These are phyloP conservation scores for Blastomyces emzantsi DNA, from an alignment of 2,329 filamentous ascomycete genomes.

Conservation along the genomic window DNA sequence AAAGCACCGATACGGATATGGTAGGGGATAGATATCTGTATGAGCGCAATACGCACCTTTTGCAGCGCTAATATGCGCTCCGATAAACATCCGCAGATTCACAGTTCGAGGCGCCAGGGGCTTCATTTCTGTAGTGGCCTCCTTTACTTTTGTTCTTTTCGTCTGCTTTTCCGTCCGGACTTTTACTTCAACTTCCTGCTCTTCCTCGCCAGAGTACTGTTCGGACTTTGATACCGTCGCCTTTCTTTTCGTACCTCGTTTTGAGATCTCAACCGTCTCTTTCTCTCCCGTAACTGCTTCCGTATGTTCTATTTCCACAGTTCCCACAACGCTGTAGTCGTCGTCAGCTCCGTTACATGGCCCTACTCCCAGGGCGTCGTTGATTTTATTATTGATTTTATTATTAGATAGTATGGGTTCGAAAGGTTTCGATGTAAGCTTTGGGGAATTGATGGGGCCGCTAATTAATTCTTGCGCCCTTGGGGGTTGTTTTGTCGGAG, in stretches of 20 bases:
- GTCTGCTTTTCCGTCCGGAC: constrained; percentile 21
- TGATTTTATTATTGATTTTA: not conserved
- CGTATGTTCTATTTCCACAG: not conserved
- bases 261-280: not conserved
- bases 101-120: constrained; percentile 62
- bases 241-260: constrained; percentile 5
- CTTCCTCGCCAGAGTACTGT: constrained; percentile 3
- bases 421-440: not conserved
- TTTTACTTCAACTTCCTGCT: constrained; percentile 17
- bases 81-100: constrained; percentile 71
- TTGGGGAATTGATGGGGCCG: not conserved
- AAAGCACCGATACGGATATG: not conserved
- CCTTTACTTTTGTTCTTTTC: constrained; percentile 47
- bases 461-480: not conserved
- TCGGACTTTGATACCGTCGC: not conserved
- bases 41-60: constrained; percentile 52
- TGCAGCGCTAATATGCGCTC: constrained; percentile 83
- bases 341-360: not conserved
- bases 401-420: not conserved
- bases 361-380: not conserved
- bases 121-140: constrained; percentile 48
- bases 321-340: not conserved
- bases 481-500: not conserved
- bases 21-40: not conserved
- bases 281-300: not conserved